Base-by-base conservation (phyloP, 305 asterid species). In the Ilex paraguariensis region DNA sequence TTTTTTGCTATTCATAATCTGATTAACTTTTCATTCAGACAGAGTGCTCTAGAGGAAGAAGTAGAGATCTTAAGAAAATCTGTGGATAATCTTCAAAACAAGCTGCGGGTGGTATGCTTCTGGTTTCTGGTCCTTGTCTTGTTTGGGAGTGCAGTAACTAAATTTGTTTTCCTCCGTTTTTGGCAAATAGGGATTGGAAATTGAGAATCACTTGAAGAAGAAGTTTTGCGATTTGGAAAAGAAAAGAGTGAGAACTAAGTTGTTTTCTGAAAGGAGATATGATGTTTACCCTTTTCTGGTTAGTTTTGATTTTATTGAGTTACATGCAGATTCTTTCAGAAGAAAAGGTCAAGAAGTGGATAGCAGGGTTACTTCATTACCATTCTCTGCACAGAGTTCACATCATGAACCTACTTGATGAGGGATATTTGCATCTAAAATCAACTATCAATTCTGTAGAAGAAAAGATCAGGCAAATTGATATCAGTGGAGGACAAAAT, bases 1-100 rank as follows among this genome's bases (percentile, higher is more conserved):
- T 70, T 74, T 40, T 70, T 13, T 57, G 12, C 56, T 74, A 45
- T 72, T 64, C 16, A 66, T 68, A 69, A 77, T 63, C 75, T 69
- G 76, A 85, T 79, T 80, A 80, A 77, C 80, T 74, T 73, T 58
- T 82, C 78, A 13, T 78, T 81, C 81, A 82, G 95, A 81, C 96
- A 93, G 99, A 87, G 81, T 74, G 82, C 91, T 64, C 83, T 93
- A 54, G 96, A 90, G 82, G 84, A 83, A 63, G 96, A 93, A 77
- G 71, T 87, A 58, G 85, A 84, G 72, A 82, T 71, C 36, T 76
- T 90, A 73, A 83, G 86, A 77, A 90, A 66, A 74, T 65, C 76
- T 75, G 67, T 73, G 61, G 87, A 79, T 74, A 76, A 75, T 82
- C 76, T 86, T 72, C 97, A 81, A 62, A 80, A 73, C 81, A 90